These are phyloP conservation scores for Cladorrhinum sp. DNA, from an alignment of 2,329 filamentous ascomycete genomes.

Conservation along the genomic window DNA sequence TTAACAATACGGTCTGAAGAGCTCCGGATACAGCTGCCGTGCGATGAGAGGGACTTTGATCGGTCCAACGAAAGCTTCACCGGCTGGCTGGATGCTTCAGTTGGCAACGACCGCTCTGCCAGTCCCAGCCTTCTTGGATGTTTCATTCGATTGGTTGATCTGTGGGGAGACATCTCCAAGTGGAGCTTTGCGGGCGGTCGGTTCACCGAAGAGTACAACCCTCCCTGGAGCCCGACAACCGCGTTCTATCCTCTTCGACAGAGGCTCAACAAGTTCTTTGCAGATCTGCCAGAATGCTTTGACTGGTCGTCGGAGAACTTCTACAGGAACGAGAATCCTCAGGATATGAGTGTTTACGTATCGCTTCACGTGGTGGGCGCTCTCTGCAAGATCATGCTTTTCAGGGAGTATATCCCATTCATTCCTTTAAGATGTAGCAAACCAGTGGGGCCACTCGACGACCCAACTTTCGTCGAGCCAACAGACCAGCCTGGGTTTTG, in stretches of 20 bases:
- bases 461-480: constrained; percentile 50
- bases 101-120: constrained; percentile 26
- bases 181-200: constrained; percentile 54
- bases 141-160: constrained; percentile 57
- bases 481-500: constrained; percentile 55
- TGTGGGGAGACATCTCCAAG: constrained; percentile 57
- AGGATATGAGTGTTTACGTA: constrained; percentile 62
- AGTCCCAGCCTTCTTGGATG: constrained; percentile 50
- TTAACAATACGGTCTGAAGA: constrained; percentile 58
- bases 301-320: constrained; percentile 60
- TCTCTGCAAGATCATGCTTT: constrained; percentile 64
- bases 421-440: constrained; percentile 53
- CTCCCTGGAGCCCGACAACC: constrained; percentile 59
- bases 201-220: constrained; percentile 42
- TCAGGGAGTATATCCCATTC: constrained; percentile 67
- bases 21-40: constrained; percentile 64
- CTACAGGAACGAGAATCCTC: constrained; percentile 61
- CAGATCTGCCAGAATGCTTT: constrained; percentile 52
- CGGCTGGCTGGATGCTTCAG: constrained; percentile 41
- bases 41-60: constrained; percentile 63
- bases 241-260: constrained; percentile 52
- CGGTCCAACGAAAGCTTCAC: constrained; percentile 57
- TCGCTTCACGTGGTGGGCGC: constrained; percentile 64
- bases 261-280: constrained; percentile 52
- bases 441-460: constrained; percentile 57